phyloP scores from a whole-genome alignment of 116 monocot species.

The Thalassia testudinum region DNA sequence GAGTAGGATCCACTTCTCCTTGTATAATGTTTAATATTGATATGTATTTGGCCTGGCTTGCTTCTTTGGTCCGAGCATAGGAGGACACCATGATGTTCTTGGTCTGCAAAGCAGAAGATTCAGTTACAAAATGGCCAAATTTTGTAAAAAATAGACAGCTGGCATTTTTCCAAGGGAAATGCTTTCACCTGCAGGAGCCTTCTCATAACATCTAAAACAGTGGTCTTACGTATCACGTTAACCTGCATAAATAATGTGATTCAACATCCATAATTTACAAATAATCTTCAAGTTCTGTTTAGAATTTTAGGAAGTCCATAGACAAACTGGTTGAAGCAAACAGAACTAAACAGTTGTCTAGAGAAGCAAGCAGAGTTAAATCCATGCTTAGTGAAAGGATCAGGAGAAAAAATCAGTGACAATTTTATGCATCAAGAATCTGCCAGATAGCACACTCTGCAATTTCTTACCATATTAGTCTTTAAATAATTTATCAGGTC shows the following conservation, averaged over 20 bases:
- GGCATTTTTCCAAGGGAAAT: not conserved
- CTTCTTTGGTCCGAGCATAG: slow-evolving; percentile 98
- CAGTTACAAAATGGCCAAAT: not conserved
- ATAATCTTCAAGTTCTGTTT: too few relatives aligned
- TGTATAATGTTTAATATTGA: slow-evolving; percentile 98
- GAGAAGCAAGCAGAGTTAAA: too few relatives aligned
- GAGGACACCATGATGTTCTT: slow-evolving; percentile 99
- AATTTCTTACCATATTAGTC: too few relatives aligned
- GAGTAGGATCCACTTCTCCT: slow-evolving; percentile 98
- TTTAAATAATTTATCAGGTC: too few relatives aligned
- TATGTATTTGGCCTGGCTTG: slow-evolving; percentile 97
- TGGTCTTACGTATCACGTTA: slow-evolving; percentile 94
- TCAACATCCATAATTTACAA: not conserved
- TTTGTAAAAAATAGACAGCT: not conserved
- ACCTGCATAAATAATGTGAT: slow-evolving; percentile 26
- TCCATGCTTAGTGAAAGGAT: too few relatives aligned
- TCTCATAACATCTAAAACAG: slow-evolving; percentile 98
- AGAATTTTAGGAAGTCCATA: too few relatives aligned
- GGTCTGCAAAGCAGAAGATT: slow-evolving; percentile 37
- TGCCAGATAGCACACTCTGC: too few relatives aligned
- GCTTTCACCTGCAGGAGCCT: slow-evolving; percentile 62
- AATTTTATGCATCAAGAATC: too few relatives aligned
- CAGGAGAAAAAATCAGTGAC: too few relatives aligned
- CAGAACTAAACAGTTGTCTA: too few relatives aligned
- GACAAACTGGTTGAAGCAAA: too few relatives aligned